Evolutionary conservation across 805 yeast species (phyloP).

Genomic region (Candida nitratophila): DNA sequence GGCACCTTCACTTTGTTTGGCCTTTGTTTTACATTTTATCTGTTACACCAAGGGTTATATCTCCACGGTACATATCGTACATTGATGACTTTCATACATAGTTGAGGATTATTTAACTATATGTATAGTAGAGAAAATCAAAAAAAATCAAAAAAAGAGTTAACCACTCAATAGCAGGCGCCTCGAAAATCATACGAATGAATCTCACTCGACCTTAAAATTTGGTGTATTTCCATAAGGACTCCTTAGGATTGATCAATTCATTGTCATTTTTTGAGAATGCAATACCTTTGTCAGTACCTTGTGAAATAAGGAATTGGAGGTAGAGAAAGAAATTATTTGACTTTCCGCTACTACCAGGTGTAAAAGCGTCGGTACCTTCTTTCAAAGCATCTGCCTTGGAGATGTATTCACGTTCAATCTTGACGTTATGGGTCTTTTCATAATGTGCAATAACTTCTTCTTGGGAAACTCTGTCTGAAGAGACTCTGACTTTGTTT

Average conservation of each 20-base stretch:
- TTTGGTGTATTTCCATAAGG: conserved; percentile 37
- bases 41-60: too few relatives aligned
- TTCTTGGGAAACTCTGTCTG: conserved; percentile 32
- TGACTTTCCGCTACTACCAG: conserved; percentile 14
- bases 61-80: too few relatives aligned
- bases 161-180: too few relatives aligned
- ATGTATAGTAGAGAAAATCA: too few relatives aligned
- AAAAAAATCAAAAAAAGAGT: too few relatives aligned
- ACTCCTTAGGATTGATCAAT: conserved; percentile 38
- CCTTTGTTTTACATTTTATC: too few relatives aligned
- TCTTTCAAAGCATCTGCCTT: conserved; percentile 26
- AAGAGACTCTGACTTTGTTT: conserved; percentile 34
- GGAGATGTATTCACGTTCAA: conserved; percentile 26
- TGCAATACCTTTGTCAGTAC: conserved; percentile 33
- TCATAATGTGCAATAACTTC: conserved; percentile 35
- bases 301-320: conserved; percentile 28
- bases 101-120: too few relatives aligned
- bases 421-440: conserved; percentile 26
- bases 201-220: conserved; percentile 5
- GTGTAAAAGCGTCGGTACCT: conserved; percentile 22
- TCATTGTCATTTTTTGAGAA: conserved; percentile 30
- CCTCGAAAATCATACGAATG: too few relatives aligned
- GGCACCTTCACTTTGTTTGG: too few relatives aligned
- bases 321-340: conserved; percentile 32
- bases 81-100: too few relatives aligned